Conservation (phyloP, 352 stramenopile species). For the Globisporangium irregulare region DNA sequence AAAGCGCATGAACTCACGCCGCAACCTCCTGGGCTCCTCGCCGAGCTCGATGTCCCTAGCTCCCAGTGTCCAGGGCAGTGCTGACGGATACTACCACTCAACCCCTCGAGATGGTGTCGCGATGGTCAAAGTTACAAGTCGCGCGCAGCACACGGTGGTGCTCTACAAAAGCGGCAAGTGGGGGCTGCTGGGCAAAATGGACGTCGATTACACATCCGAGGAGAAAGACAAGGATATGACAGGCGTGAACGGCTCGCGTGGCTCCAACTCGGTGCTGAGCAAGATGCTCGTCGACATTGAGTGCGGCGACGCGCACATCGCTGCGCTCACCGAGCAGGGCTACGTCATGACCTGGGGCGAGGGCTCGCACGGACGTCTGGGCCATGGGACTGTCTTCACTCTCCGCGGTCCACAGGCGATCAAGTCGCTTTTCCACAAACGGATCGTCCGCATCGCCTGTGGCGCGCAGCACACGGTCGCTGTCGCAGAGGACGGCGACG, state of each 20-base stretch:
- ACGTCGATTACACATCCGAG: constrained; percentile 14
- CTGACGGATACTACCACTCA: background rate
- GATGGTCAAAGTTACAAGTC: constrained; percentile 39
- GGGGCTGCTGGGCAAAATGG: constrained; percentile 30
- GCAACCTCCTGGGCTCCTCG: constrained; percentile 11
- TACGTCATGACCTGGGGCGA: constrained; percentile 78
- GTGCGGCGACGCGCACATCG: constrained; percentile 55
- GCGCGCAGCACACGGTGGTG: constrained; percentile 39
- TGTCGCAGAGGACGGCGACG: constrained; percentile 54
- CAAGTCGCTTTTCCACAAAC: constrained; percentile 53
- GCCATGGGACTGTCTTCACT: constrained; percentile 17
- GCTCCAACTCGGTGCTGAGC: constrained; percentile 36
- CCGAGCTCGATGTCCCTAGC: constrained; percentile 3
- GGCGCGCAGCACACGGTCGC: constrained; percentile 58
- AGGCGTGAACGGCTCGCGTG: constrained; percentile 4
- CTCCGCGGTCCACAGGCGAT: constrained; percentile 25
- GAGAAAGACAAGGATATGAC: background rate
- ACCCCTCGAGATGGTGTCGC: constrained; percentile 19
- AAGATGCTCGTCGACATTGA: constrained; percentile 57
- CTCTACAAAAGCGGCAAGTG: constrained; percentile 46
- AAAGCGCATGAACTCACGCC: constrained; percentile 11
- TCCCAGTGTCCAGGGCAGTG: constrained; percentile 7
- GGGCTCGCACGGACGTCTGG: constrained; percentile 34
- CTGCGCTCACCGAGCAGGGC: constrained; percentile 67
- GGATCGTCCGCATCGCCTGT: constrained; percentile 57